Base-by-base conservation (phyloP, 2,329 filamentous ascomycete species). In the Fusarium hostae region DNA sequence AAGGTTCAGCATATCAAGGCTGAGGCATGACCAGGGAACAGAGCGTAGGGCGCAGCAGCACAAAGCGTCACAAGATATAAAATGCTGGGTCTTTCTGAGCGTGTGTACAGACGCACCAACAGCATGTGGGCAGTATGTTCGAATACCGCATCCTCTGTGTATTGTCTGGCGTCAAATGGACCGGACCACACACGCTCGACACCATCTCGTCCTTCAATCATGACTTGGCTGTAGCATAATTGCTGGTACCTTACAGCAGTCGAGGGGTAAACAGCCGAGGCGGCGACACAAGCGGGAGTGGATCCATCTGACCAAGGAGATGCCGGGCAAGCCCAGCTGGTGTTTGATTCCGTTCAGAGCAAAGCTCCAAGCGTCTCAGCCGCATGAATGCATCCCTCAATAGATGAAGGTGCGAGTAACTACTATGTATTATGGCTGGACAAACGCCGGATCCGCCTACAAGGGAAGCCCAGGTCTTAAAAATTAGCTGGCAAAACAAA, bases 191-290 rank as follows among this genome's bases (percentile, higher is more conserved):
- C 22, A 41, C 32, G 39, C 54, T 26, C 54, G 52, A 66, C 63
- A 66, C 63, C 61, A 47, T 32, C 45, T 66, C 51, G 28, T 22
- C 13, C 26, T 45, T 45, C 30, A 48, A 57, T 20, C 59, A 65
- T 50, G 62, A 45, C 55, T 64, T 60, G 59, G 50, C 30, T 54
- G 57, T 69, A 52, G 57, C 60, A 70, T 63, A 60, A 40, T 51
- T 58, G 45, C 39, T 55, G 69, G 70, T 72, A 73, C 70, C 70
- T 72, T 71, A 70, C 70, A 72, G 66, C 70, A 71, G 58, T 58
- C 52, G 66, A 71, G 66, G 55, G 68, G 64, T 59, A 63, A 69
- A 60, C 60, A 67, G 61, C 70, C 63, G 57, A 68, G 52, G 62
- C 63, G 59, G 57, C 62, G 66, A 64, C 60, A 52, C 65, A 43